Conservation (phyloP, 805 yeast species). For the Candida taoyuanica region DNA sequence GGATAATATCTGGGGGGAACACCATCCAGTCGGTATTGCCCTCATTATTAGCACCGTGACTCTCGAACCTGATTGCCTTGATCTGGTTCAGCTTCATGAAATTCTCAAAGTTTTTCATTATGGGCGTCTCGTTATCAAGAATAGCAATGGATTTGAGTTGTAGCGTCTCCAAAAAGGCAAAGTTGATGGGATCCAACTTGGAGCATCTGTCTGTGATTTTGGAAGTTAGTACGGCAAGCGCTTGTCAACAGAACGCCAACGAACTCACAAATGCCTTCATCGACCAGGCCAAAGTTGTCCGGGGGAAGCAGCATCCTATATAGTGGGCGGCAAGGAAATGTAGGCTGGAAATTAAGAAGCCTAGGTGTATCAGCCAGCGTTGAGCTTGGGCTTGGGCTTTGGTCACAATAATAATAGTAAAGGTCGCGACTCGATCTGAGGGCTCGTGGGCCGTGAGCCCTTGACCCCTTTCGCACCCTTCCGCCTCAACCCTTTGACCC, state of each 20-base stretch:
- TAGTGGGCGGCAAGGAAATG: no score
- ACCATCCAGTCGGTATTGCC: constrained; percentile 56
- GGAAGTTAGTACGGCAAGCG: no score
- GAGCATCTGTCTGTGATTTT: constrained; percentile 59
- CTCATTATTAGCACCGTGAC: constrained; percentile 23
- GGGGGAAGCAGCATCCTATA: constrained; percentile 83
- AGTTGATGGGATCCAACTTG: constrained; percentile 67
- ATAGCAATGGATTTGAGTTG: constrained; percentile 63
- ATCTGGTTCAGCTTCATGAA: constrained; percentile 57
- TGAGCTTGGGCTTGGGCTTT: no score
- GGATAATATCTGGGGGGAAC: constrained; percentile 59
- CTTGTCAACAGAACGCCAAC: neutral
- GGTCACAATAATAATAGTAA: no score
- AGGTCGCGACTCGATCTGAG: no score
- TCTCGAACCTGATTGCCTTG: constrained; percentile 38
- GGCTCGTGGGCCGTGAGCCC: no score
- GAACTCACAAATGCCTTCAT: constrained; percentile 61
- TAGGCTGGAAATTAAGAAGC: no score
- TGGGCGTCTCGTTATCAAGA: constrained; percentile 80
- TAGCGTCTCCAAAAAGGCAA: constrained; percentile 74
- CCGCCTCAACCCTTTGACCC: no score
- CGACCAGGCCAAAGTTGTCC: constrained; percentile 87
- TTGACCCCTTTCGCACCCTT: no score
- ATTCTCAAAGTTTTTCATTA: constrained; percentile 57
- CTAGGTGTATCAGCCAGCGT: no score